Evolutionary conservation across 345 rosid species (phyloP), one percentile per base, ranked within the genome.

Genomic region (Salix purpurea): DNA sequence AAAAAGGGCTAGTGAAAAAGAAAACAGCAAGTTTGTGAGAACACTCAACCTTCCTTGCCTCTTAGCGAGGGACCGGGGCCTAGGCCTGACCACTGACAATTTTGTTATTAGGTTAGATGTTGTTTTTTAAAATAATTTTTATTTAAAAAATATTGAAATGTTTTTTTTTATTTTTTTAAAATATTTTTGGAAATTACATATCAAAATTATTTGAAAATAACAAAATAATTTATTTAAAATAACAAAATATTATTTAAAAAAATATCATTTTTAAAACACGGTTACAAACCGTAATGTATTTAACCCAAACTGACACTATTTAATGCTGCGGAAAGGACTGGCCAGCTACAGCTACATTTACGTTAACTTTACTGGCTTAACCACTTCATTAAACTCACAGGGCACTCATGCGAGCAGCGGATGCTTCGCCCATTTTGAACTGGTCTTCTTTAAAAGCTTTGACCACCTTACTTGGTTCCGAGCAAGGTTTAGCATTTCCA

Each of bases 341-440:
- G 30, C 39, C 60, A 46, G 58, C 37, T 48, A 13, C 60, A 46
- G 58, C 58, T 46, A 14, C 61, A 15, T 28, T 48, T 6, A 39
- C 39, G 9, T 67, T 40, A 40, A 40, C 23, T 23, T 50, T 16
- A 16, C 50, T 48, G 42, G 62, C 56, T 28, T 21, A 48, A 23
- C 28, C 8, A 11, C 61, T 37, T 3, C 19, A 18, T 15, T 30
- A 28, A 30, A 32, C 18, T 42, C 56, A 40, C 69, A 44, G 24
- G 76, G 40, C 76, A 40, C 48, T 16, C 69, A 28, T 74, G 61
- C 76, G 44, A 26, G 30, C 11, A 10, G 39, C 54, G 69, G 61
- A 64, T 69, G 24, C 26, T 24, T 36, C 18, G 14, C 15, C 40
- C 30, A 15, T 23, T 23, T 42, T 42, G 26, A 62, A 73, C 28